Conservation (phyloP, 139 green algal species). For the Tetradesmus obliquus region DNA sequence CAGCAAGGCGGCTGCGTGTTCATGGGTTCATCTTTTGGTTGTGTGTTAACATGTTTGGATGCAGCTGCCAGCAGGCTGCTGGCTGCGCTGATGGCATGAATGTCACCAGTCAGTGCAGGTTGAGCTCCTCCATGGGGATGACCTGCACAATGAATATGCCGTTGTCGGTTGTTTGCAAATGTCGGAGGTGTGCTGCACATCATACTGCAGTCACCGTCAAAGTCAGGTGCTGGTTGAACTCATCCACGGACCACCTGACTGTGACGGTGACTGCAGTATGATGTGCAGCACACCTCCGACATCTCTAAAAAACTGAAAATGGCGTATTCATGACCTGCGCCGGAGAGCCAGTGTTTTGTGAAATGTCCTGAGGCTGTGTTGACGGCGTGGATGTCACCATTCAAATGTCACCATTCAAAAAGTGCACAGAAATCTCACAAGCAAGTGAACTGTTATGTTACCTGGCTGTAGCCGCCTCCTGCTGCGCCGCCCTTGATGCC, state of each 20-base stretch:
- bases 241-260: not conserved
- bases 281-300: conserved; percentile 57
- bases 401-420: conserved; percentile 61
- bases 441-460: conserved; percentile 33
- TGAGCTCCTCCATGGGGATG: conserved; percentile 91
- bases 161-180: too few relatives aligned
- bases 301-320: too few relatives aligned
- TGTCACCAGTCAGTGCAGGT: conserved; percentile 98
- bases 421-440: not conserved
- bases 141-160: conserved; percentile 57
- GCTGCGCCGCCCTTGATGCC: conserved; percentile 99
- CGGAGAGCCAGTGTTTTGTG: too few relatives aligned
- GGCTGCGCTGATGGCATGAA: conserved; percentile 96
- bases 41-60: too few relatives aligned
- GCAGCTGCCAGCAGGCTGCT: conserved; percentile 97
- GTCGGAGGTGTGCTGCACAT: conserved; percentile 57
- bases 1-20: too few relatives aligned
- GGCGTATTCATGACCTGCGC: too few relatives aligned
- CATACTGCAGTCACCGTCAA: conserved; percentile 89
- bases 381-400: conserved; percentile 98
- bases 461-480: conserved; percentile 97
- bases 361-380: conserved; percentile 70
- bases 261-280: conserved; percentile 89
- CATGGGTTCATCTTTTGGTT: too few relatives aligned
- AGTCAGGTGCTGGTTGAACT: not conserved